A percentile compares a stretch with the other conserved stretches of the same genome.
Evolutionary conservation across 139 green algal genomes (phyloP).

Genomic region (Tetraselmis chui): DNA sequence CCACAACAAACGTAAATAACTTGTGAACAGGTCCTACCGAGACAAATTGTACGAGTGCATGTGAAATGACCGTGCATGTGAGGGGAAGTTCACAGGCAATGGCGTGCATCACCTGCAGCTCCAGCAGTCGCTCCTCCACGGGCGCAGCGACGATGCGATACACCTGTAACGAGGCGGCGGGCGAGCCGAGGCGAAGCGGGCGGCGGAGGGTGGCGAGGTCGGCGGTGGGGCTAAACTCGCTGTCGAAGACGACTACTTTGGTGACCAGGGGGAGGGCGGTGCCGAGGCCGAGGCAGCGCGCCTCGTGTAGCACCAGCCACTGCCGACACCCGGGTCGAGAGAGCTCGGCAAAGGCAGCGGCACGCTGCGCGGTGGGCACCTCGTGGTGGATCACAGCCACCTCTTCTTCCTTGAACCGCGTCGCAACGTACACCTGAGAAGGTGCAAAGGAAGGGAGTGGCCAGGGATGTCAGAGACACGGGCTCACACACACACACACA

Average conservation of each 20-base stretch:
- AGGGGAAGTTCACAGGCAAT: too few species aligned
- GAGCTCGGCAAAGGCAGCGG: conserved; percentile 44
- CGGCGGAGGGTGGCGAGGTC: conserved; percentile 51
- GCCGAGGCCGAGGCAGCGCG: conserved; percentile 54
- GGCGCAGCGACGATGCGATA: conserved; percentile 37
- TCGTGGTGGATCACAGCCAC: background rate
- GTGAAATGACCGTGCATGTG: too few species aligned
- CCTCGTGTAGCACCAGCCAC: conserved; percentile 53
- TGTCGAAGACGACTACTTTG: conserved; percentile 57
- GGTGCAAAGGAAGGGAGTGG: too few species aligned
- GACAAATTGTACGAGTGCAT: too few species aligned
- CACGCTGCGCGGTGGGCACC: conserved; percentile 25
- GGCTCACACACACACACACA: too few species aligned
- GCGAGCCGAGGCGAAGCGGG: conserved; percentile 31
- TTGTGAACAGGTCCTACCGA: too few species aligned
- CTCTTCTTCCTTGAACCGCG: background rate
- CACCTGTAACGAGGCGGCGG: conserved; percentile 19
- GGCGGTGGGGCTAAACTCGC: conserved; percentile 59
- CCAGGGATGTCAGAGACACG: too few species aligned
- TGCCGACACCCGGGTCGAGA: conserved; percentile 20
- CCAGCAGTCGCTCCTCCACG: conserved; percentile 51
- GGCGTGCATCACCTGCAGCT: too few species aligned
- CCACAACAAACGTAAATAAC: too few species aligned
- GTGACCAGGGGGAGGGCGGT: conserved; percentile 51
- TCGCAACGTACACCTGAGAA: background rate